Base-by-base conservation (phyloP, 228 moss, liverwort and hornwort genomes). In the Sphagnum fallax region DNA sequence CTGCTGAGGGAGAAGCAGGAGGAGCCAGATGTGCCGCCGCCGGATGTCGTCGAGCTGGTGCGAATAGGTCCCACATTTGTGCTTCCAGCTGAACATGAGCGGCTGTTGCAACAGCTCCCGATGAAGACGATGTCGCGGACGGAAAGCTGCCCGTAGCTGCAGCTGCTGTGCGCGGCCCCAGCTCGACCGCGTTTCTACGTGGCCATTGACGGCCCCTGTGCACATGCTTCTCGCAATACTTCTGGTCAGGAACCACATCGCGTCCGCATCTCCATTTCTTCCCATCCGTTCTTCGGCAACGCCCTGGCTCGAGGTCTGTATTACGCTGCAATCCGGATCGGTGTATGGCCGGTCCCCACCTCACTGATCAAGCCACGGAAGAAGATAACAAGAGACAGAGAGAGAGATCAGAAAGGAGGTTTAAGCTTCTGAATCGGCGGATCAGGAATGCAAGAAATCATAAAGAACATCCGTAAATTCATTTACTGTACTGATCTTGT, bases 271-370 rank as follows among this genome's bases (percentile, higher is more conserved):
- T 77, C 81, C 81, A 82, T 71, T 75, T 74, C 70, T 82, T 82
- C 49, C 82, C 82, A 73, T 82, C 82, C 75, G 78, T 82, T 61
- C 82, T 75, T 70, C 78, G 78, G 51, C 82, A 78, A 49, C 82
- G 65, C 13, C 85, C 85, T 0, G 85, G 85, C 74, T 81, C 85
- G 65, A 81, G 85, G 67, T 85, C 85, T 14, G 81, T 80, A 72
- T 85, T 85, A 76, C 73, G 81, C 64, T 81, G 76, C 53, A 85
- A 81, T 60, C 85, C 85, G 5, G 81, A 72, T 65, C 76, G 85
- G 67, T 81, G 81, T 47, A 78, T 58, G 53, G 81, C 79, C 85
- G 81, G 81, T 63, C 74, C 81, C 79, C 81, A 78, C 81, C 76
- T 60, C 10, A 6, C 7, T 6, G 49, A 65, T 16, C 14, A 6